These are phyloP conservation scores for Fusarium dimerum DNA, from an alignment of 2,329 filamentous ascomycete genomes.

Conservation along the genomic window DNA sequence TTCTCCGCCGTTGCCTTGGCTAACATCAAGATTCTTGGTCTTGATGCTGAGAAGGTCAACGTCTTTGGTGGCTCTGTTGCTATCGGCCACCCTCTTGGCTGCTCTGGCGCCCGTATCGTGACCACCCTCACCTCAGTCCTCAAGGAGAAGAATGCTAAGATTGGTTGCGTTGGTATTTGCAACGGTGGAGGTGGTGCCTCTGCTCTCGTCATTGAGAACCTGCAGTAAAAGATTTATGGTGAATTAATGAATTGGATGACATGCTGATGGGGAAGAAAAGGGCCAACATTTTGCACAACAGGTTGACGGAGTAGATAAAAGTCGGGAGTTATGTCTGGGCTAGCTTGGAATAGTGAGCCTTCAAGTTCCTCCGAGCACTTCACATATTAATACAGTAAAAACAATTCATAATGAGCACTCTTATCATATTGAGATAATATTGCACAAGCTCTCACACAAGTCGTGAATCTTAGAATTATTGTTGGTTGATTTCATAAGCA, in stretches of 20 bases:
- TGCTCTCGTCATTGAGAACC: constrained; percentile 83
- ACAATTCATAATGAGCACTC: not conserved
- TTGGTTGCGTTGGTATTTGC: constrained; percentile 93
- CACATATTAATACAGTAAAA: not conserved
- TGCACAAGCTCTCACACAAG: not conserved
- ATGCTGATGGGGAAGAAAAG: constrained; percentile 9
- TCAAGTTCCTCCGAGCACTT: not conserved
- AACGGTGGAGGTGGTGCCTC: constrained; percentile 96
- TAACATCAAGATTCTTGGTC: constrained; percentile 87
- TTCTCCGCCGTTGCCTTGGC: constrained; percentile 96
- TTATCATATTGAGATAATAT: not conserved
- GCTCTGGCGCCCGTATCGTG: constrained; percentile 90
- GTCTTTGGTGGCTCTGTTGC: constrained; percentile 93
- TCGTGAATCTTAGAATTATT: not conserved
- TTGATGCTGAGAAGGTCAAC: constrained; percentile 87
- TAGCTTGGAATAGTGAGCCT: constrained; percentile 13
- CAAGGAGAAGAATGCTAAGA: constrained; percentile 87
- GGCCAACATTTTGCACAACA: not conserved
- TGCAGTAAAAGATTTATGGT: constrained; percentile 47
- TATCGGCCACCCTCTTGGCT: constrained; percentile 91
- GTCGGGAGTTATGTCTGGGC: constrained; percentile 13
- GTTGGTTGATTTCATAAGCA: not conserved
- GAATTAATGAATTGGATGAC: constrained; percentile 28
- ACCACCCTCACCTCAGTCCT: constrained; percentile 88
- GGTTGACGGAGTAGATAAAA: constrained; percentile 23